phyloP scores from a whole-genome alignment of 2,329 filamentous ascomycete genomes.

The Fusarium nygamai region DNA sequence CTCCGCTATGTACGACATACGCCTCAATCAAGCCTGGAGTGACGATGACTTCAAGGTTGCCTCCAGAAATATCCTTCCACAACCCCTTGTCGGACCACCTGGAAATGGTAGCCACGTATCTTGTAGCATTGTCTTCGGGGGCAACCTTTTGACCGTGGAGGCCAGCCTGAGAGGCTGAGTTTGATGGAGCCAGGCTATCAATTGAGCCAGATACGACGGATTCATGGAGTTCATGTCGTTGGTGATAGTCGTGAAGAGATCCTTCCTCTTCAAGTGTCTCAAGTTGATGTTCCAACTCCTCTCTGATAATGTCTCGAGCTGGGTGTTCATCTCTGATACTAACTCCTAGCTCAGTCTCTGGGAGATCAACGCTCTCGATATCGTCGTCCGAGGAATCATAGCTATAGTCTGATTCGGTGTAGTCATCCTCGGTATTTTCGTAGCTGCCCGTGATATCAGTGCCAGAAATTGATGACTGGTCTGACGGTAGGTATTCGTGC shows the following conservation, averaged over 20 bases:
- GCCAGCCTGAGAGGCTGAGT: constrained; percentile 80
- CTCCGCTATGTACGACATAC: constrained; percentile 54
- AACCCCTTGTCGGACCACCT: constrained; percentile 70
- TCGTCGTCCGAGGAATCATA: constrained; percentile 63
- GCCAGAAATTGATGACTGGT: constrained; percentile 68
- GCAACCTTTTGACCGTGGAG: constrained; percentile 59
- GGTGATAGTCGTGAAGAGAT: constrained; percentile 10
- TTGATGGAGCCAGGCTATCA: constrained; percentile 78
- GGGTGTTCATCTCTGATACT: constrained; percentile 64
- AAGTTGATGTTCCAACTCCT: constrained; percentile 48
- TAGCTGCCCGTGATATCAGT: constrained; percentile 64
- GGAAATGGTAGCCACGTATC: constrained; percentile 65
- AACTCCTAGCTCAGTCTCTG: constrained; percentile 67
- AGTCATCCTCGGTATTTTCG: constrained; percentile 51
- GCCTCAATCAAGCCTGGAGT: constrained; percentile 69
- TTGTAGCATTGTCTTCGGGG: constrained; percentile 55
- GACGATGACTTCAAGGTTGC: constrained; percentile 65
- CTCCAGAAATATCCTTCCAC: constrained; percentile 67
- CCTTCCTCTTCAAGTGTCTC: constrained; percentile 38
- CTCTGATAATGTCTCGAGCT: constrained; percentile 51
- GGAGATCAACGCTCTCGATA: constrained; percentile 68
- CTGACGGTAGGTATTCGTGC: constrained; percentile 94
- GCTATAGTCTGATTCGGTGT: constrained; percentile 62
- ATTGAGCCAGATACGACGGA: constrained; percentile 60
- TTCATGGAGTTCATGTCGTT: constrained; percentile 44